These are phyloP conservation scores for Aquilaria sinensis DNA, from an alignment of 345 rosid species.

Conservation along the genomic window DNA sequence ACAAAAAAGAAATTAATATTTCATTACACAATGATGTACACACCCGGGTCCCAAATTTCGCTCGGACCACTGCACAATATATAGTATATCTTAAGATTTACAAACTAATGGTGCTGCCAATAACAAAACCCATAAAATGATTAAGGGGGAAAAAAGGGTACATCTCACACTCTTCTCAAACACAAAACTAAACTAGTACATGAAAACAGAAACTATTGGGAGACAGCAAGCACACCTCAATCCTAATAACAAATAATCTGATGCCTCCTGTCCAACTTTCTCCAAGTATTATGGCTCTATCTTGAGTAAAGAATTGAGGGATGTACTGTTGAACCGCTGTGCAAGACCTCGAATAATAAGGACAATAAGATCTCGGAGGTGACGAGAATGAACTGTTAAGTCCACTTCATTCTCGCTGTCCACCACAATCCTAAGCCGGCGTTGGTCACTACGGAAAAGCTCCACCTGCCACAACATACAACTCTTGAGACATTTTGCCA, in stretches of 20 bases:
- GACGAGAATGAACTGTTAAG: slow-evolving; percentile 76
- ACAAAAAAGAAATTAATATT: no score
- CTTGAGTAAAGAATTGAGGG: slow-evolving; percentile 90
- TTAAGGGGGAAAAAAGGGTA: not conserved
- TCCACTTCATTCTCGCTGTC: slow-evolving; percentile 82
- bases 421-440: slow-evolving; percentile 77
- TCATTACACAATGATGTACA: no score
- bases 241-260: not conserved
- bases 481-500: no score
- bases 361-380: slow-evolving; percentile 65
- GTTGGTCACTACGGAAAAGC: slow-evolving; percentile 76
- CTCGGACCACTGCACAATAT: not conserved
- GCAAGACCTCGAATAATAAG: slow-evolving; percentile 91
- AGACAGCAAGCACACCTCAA: not conserved
- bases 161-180: no score
- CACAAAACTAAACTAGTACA: no score
- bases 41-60: no score
- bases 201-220: no score
- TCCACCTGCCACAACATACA: slow-evolving; percentile 47
- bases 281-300: slow-evolving; percentile 37
- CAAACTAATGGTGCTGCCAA: not conserved
- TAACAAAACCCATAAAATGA: not conserved
- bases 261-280: slow-evolving; percentile 7
- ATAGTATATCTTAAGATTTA: slow-evolving; percentile 5
- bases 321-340: slow-evolving; percentile 91